These are phyloP conservation scores for Cystobasidium ongulense DNA, from an alignment of 768 basidiomycete species.

Conservation along the genomic window DNA sequence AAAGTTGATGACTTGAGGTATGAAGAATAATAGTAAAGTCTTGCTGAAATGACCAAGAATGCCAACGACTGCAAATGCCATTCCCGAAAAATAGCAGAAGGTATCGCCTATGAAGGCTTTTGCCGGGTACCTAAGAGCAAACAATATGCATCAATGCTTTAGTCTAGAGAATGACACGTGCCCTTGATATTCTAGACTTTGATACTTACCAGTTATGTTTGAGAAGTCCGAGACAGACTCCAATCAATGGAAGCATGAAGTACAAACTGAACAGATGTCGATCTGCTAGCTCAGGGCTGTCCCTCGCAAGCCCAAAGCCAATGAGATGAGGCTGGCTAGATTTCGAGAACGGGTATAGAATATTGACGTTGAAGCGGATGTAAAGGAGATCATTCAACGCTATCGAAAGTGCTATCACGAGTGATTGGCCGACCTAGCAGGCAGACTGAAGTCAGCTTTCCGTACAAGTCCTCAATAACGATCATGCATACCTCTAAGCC, in stretches of 20 bases:
- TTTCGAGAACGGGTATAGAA: slow-evolving; percentile 40
- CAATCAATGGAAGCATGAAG: slow-evolving; percentile 91
- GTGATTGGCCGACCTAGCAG: slow-evolving; percentile 64
- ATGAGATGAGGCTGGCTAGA: slow-evolving; percentile 24
- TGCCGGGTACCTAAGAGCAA: slow-evolving; percentile 99
- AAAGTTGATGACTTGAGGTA: slow-evolving; percentile 98
- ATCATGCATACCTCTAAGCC: slow-evolving; percentile 60
- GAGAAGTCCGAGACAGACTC: slow-evolving; percentile 78
- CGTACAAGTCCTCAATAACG: too few species aligned
- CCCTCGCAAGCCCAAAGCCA: slow-evolving; percentile 63
- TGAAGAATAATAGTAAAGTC: slow-evolving; percentile 88
- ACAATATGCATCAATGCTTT: not conserved
- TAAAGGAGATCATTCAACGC: slow-evolving; percentile 86
- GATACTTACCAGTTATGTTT: slow-evolving; percentile 85
- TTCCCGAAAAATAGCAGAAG: slow-evolving; percentile 91
- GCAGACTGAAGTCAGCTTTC: not conserved
- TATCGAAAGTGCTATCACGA: slow-evolving; percentile 84
- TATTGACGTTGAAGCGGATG: slow-evolving; percentile 55
- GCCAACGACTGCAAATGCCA: slow-evolving; percentile 96
- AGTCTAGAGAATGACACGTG: too few species aligned
- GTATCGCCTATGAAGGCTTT: slow-evolving; percentile 93
- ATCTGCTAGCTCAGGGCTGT: slow-evolving; percentile 76
- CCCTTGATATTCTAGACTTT: not conserved
- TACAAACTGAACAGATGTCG: slow-evolving; percentile 92
- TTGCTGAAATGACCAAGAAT: slow-evolving; percentile 97